Percentiles rank a stretch among this genome's conserved stretches.
Conservation (phyloP, 495 filamentous ascomycete species). For the Hypomontagnella submonticulosa region DNA sequence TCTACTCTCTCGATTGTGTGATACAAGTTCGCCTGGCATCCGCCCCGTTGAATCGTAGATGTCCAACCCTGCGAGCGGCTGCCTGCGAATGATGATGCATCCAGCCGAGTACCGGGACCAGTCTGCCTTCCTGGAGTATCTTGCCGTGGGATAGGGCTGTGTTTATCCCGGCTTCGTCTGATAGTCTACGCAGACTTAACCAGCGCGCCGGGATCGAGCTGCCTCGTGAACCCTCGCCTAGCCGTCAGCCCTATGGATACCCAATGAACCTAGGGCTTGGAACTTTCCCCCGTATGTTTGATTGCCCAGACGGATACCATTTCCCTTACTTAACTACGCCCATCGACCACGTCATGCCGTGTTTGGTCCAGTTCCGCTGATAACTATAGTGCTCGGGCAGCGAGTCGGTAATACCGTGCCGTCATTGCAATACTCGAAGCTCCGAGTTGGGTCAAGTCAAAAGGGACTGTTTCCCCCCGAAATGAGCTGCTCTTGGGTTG, state of each 20-base stretch:
- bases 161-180: not conserved
- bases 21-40: constrained; percentile 37
- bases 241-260: constrained; percentile 26
- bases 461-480: not conserved
- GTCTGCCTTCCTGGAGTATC: constrained; percentile 14
- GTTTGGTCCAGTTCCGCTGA: constrained; percentile 16
- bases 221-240: constrained; percentile 17
- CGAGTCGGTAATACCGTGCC: not conserved
- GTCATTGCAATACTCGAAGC: not conserved
- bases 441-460: constrained; percentile 10
- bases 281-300: constrained; percentile 3
- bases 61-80: constrained; percentile 18
- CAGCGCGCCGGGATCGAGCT: not conserved
- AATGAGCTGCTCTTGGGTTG: too few relatives aligned
- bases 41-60: constrained; percentile 22
- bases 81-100: constrained; percentile 22
- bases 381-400: constrained; percentile 11
- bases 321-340: not conserved
- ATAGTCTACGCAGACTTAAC: too few relatives aligned
- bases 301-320: not conserved
- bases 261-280: not conserved
- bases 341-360: constrained; percentile 36
- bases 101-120: constrained; percentile 1
- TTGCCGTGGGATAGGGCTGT: not conserved
- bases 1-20: constrained; percentile 31